Percentiles rank a stretch among this genome's conserved stretches.
Evolutionary conservation across 306 rosid species (phyloP).

Genomic region (Sphenostylis stenocarpa): DNA sequence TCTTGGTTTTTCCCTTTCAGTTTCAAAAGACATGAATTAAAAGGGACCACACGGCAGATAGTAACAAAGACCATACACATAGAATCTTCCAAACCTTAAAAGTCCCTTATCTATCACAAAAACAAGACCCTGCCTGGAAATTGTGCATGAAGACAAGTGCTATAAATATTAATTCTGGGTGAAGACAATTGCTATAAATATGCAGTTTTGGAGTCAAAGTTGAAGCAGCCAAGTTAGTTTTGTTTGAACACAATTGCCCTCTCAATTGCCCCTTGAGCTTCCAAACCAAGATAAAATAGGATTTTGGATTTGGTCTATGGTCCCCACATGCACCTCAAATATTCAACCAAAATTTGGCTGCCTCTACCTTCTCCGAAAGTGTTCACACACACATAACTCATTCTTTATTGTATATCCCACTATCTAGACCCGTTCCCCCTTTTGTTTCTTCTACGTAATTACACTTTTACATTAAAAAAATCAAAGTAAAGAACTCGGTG

Average conservation of each 20-base stretch:
- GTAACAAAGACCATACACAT: not conserved
- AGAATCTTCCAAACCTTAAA: not conserved
- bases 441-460: constrained; percentile 38
- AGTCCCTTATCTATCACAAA: not conserved
- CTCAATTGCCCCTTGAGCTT: not conserved
- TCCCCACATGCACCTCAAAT: not conserved
- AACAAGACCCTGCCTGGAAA: not conserved
- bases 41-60: not conserved
- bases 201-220: not conserved
- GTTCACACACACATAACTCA: not conserved
- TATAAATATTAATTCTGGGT: not conserved
- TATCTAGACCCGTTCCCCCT: constrained; percentile 29
- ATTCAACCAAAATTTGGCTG: not conserved
- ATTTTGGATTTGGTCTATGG: not conserved
- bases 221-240: not conserved
- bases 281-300: not conserved
- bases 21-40: not conserved
- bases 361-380: not conserved
- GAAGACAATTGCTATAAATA: not conserved
- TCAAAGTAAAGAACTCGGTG: not conserved
- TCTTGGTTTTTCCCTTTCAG: too few species aligned
- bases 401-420: not conserved
- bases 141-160: not conserved
- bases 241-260: not conserved
- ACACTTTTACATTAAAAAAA: not conserved